phyloP scores from a whole-genome alignment of 768 basidiomycete species.

The Pluteus cervinus region DNA sequence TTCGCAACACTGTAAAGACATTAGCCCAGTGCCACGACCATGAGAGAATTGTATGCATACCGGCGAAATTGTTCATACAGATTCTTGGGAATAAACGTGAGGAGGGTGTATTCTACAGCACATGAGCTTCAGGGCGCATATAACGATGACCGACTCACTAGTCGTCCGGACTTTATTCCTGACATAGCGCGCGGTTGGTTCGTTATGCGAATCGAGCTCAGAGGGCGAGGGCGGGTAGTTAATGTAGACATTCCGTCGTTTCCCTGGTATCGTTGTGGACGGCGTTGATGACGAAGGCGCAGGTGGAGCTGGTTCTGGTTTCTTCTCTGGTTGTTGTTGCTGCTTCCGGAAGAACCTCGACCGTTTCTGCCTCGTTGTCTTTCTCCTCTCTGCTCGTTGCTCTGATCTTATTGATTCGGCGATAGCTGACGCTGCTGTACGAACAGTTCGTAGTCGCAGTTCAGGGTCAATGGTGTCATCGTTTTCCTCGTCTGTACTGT shows the following conservation, averaged over 20 bases:
- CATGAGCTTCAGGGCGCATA: not conserved
- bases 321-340: slow-evolving; percentile 34
- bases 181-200: slow-evolving; percentile 73
- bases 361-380: slow-evolving; percentile 40
- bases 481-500: slow-evolving; percentile 53
- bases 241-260: slow-evolving; percentile 73
- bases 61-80: slow-evolving; percentile 92
- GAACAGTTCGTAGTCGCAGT: slow-evolving; percentile 84
- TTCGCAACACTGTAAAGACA: slow-evolving; percentile 66
- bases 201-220: slow-evolving; percentile 67
- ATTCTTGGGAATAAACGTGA: slow-evolving; percentile 93
- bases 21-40: slow-evolving; percentile 3
- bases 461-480: slow-evolving; percentile 76
- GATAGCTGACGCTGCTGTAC: slow-evolving; percentile 87
- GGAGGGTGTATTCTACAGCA: slow-evolving; percentile 72
- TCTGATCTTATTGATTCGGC: slow-evolving; percentile 83
- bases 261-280: slow-evolving; percentile 39
- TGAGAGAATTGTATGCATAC: slow-evolving; percentile 28
- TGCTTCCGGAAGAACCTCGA: slow-evolving; percentile 54
- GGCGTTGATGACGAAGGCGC: slow-evolving; percentile 20
- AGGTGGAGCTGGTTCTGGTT: slow-evolving; percentile 24
- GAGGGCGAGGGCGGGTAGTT: slow-evolving; percentile 61
- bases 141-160: slow-evolving; percentile 47
- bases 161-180: slow-evolving; percentile 94
- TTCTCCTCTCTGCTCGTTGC: slow-evolving; percentile 55